phyloP scores from a whole-genome alignment of 345 rosid species.

The Bruguiera parviflora region DNA sequence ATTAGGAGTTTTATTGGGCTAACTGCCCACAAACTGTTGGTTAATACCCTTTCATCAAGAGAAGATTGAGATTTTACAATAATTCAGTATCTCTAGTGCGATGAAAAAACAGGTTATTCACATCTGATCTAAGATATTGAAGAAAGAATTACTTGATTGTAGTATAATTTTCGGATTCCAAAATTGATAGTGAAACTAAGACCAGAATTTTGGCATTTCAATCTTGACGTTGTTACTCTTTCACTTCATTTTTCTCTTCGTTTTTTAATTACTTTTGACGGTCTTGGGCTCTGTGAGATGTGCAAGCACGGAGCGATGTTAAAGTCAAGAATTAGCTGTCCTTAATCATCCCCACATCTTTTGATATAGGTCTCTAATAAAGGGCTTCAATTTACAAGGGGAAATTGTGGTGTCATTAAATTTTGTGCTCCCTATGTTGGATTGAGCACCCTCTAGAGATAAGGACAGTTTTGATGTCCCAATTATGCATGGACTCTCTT shows the following conservation, averaged over 20 bases:
- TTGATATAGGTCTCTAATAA: too few relatives aligned
- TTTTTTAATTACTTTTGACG: background rate
- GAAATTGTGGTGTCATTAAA: background rate
- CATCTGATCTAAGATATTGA: too few relatives aligned
- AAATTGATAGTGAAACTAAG: too few relatives aligned
- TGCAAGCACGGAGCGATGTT: background rate
- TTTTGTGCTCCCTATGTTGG: background rate
- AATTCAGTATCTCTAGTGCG: too few relatives aligned
- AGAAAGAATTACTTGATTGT: too few relatives aligned
- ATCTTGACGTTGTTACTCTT: background rate
- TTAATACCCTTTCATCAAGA: background rate
- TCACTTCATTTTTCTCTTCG: background rate
- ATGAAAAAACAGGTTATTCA: too few relatives aligned
- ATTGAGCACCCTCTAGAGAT: background rate
- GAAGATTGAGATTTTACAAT: too few relatives aligned
- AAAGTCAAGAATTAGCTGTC: background rate
- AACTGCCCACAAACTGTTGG: background rate
- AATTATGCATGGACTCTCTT: background rate
- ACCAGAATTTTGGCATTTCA: too few relatives aligned
- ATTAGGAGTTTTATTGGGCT: conserved; percentile 24
- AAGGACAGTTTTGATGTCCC: background rate
- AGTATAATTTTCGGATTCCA: too few relatives aligned
- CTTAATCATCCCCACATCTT: too few relatives aligned
- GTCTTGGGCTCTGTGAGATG: background rate
- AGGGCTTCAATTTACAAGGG: too few relatives aligned